phyloP scores from a whole-genome alignment of 1,284 basidiomycete genomes.

The Cryptococcus depauperatus region DNA sequence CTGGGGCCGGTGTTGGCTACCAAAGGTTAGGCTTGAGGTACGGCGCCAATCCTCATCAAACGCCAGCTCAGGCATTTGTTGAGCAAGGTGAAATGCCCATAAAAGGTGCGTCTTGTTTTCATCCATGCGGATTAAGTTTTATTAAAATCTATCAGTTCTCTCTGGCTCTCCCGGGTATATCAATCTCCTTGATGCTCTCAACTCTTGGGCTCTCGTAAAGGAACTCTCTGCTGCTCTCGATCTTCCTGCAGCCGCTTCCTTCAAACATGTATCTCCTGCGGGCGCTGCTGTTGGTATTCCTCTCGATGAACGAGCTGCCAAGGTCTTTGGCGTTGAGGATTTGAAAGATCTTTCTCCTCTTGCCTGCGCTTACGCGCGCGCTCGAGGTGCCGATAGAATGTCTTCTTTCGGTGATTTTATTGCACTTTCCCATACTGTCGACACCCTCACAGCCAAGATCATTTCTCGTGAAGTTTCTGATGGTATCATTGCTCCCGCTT shows the following conservation, averaged over 20 bases:
- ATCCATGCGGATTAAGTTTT: no score
- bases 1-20: conserved; percentile 54
- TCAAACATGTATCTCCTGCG: conserved; percentile 99
- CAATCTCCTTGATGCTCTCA: conserved; percentile 96
- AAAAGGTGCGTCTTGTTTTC: conserved; percentile 56
- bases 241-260: conserved; percentile 92
- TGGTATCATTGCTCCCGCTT: conserved; percentile 94
- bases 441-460: conserved; percentile 88
- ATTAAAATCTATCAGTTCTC: conserved; percentile 54
- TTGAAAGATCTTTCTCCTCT: conserved; percentile 79
- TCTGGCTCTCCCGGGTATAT: conserved; percentile 97
- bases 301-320: conserved; percentile 76
- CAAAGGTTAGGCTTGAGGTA: conserved; percentile 85
- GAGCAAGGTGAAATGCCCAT: conserved; percentile 84
- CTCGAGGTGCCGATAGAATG: conserved; percentile 96
- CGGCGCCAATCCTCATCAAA: conserved; percentile 98
- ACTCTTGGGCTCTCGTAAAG: conserved; percentile 92
- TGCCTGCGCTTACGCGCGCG: conserved; percentile 90
- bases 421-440: conserved; percentile 84
- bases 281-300: conserved; percentile 87
- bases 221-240: conserved; percentile 73
- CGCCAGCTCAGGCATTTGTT: conserved; percentile 95
- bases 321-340: conserved; percentile 95
- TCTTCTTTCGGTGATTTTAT: conserved; percentile 99
- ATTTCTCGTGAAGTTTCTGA: conserved; percentile 97